A percentile compares a stretch with the other conserved stretches of the same genome.
Conservation (phyloP, 352 stramenopile genomes). For the Phytophthora capsici region DNA sequence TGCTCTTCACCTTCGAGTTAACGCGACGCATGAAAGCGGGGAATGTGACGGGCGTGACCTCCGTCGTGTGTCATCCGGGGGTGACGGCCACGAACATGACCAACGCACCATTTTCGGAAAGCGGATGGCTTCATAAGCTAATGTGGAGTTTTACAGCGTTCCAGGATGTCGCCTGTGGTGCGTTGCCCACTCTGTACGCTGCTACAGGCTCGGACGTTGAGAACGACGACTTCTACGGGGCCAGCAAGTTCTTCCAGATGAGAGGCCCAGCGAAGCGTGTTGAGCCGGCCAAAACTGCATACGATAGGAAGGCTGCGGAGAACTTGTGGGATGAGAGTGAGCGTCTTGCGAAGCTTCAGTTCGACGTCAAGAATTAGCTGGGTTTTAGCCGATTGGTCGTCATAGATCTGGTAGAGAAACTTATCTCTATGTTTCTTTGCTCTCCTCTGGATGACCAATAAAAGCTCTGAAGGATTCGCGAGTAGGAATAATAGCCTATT, state of each 20-base stretch:
- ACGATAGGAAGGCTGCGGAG: slow-evolving; percentile 11
- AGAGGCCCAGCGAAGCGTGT: slow-evolving; percentile 39
- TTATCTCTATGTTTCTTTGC: too few species aligned
- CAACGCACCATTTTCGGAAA: slow-evolving; percentile 13
- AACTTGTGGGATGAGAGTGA: slow-evolving; percentile 37
- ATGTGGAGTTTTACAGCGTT: slow-evolving; percentile 9
- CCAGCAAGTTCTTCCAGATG: slow-evolving; percentile 32
- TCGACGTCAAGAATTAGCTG: slow-evolving; percentile 8
- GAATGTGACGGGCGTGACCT: slow-evolving; percentile 27
- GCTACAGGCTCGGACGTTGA: slow-evolving; percentile 37
- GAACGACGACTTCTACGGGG: slow-evolving; percentile 52
- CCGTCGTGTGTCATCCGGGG: slow-evolving; percentile 47
- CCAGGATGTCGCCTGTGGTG: slow-evolving; percentile 32
- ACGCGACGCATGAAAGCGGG: slow-evolving; percentile 32
- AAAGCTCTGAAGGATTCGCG: too few species aligned
- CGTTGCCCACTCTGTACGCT: slow-evolving; percentile 52
- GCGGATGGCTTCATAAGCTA: slow-evolving; percentile 10
- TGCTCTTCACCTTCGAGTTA: slow-evolving; percentile 62
- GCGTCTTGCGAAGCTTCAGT: slow-evolving; percentile 17
- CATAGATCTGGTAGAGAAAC: too few species aligned
- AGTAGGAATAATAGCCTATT: too few species aligned
- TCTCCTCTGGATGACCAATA: too few species aligned
- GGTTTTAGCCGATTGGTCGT: too few species aligned
- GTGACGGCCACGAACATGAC: slow-evolving; percentile 31
- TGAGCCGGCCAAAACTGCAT: slow-evolving; percentile 2